Base-by-base conservation (phyloP, 495 filamentous ascomycete species). In the Daldinia loculata region DNA sequence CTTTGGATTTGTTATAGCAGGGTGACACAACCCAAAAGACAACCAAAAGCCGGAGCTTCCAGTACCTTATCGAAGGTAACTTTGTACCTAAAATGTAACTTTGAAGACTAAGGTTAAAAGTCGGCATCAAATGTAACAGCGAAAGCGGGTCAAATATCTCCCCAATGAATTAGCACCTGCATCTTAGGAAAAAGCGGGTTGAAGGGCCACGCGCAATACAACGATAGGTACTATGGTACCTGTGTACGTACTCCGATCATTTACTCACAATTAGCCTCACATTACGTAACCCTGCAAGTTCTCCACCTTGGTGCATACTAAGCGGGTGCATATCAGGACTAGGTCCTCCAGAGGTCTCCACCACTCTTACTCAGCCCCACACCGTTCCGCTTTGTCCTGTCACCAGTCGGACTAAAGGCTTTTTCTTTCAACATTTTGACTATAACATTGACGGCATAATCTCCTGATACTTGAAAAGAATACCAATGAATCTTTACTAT, bases 121-220 rank as follows among this genome's bases (percentile, higher is more conserved):
- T 73, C 70, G 70, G 70, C 22, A 19, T 41, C 66, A 73, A 73
- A 73, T 69, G 61, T 62, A 73, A 59, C 38, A 22, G 70, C 70
- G 70, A 72, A 51, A 53, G 41, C 66, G 66, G 70, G 66, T 62
- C 57, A 69, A 66, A 63, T 72, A 68, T 65, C 29, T 30, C 68
- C 62, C 58, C 45, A 56, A 32, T 48, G 22, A 51, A 52, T 52
- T 26, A 45, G 17, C 34, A 56, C 53, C 38, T 51, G 45, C 39
- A 51, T 19, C 29, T 22, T 43, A 32, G 15, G 32, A 19, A 30
- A 43, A 27, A 41, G 56, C 27, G 29, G 56, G 39, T 6, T 29
- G 7, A 45, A 30, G 56, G 38, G 26, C 26, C 19, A 45, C 24
- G 30, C 38, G 14, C 38, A 14, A 50, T 68, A 14, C 30, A 6